Conservation (phyloP, 208 protist genomes). For the Trypanosomatidae sp. region DNA sequence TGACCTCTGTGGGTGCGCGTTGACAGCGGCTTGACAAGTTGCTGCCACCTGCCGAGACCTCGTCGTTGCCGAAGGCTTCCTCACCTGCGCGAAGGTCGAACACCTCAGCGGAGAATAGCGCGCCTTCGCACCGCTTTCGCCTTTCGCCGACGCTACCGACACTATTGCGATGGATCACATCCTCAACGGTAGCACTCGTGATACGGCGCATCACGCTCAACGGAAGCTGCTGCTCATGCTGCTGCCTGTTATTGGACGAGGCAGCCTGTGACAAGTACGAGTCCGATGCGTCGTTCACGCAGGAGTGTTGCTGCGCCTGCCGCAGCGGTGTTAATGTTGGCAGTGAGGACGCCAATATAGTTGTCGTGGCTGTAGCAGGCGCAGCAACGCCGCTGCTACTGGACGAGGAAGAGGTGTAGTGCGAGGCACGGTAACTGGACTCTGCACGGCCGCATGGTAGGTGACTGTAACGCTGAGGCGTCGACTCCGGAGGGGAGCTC, state of each 20-base stretch:
- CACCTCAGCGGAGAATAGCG: neutral
- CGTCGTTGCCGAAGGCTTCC: neutral
- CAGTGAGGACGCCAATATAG: neutral
- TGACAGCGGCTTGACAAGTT: neutral
- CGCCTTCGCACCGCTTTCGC: neutral
- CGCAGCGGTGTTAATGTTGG: neutral
- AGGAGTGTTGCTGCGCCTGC: neutral
- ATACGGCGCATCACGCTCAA: neutral
- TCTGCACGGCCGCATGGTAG: neutral
- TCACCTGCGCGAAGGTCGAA: neutral
- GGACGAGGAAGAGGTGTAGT: neutral
- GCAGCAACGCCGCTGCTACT: neutral
- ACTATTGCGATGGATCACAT: too few relatives aligned
- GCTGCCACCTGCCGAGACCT: neutral
- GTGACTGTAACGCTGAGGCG: neutral
- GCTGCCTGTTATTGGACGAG: neutral
- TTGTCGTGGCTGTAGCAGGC: neutral
- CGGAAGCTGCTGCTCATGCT: neutral
- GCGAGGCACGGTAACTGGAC: neutral
- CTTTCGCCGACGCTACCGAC: neutral
- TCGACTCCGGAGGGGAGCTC: neutral
- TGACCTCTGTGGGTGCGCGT: neutral
- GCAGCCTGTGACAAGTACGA: slow-evolving; percentile 16
- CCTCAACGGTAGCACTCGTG: neutral
- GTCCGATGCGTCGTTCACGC: slow-evolving; percentile 14